phyloP scores from a whole-genome alignment of 495 filamentous ascomycete species.

The Penicillium bialowiezense region DNA sequence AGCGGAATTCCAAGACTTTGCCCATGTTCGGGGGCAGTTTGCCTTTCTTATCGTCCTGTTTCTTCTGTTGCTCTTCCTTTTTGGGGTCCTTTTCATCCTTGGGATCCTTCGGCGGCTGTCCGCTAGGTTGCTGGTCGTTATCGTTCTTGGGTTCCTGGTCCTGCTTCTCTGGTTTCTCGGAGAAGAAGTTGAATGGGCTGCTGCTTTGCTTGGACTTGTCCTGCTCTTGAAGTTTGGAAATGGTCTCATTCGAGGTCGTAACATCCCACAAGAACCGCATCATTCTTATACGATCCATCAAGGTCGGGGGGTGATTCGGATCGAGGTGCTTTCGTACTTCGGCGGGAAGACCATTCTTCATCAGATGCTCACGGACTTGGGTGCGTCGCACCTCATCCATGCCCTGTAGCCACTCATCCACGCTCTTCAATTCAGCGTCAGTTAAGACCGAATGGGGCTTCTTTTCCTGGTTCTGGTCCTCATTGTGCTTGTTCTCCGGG shows the following conservation, averaged over 20 bases:
- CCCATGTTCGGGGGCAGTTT: conserved; percentile 15
- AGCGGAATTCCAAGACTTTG: conserved; percentile 46
- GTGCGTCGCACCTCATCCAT: conserved; percentile 27
- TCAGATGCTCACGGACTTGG: conserved; percentile 32
- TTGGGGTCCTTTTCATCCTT: conserved; percentile 21
- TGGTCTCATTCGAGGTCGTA: conserved; percentile 16
- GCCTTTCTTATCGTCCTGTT: conserved; percentile 30
- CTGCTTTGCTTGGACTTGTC: background rate
- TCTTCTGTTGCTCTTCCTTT: conserved; percentile 24
- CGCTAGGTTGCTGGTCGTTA: conserved; percentile 21
- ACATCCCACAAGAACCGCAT: conserved; percentile 37
- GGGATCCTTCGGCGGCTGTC: conserved; percentile 10
- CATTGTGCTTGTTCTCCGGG: conserved; percentile 36
- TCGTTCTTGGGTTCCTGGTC: conserved; percentile 34
- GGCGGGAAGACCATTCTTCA: conserved; percentile 30
- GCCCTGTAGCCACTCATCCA: conserved; percentile 30
- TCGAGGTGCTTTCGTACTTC: conserved; percentile 33
- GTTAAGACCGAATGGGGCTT: conserved; percentile 32
- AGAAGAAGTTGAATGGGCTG: background rate
- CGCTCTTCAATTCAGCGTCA: conserved; percentile 33
- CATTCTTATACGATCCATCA: conserved; percentile 39
- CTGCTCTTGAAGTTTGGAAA: background rate
- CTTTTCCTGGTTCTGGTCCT: conserved; percentile 32
- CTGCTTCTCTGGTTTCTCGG: background rate
- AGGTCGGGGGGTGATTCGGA: conserved; percentile 31